A percentile compares a stretch with the other conserved stretches of the same genome.
Conservation (phyloP, 139 green algal species). For the Chlorella sorokiniana region DNA sequence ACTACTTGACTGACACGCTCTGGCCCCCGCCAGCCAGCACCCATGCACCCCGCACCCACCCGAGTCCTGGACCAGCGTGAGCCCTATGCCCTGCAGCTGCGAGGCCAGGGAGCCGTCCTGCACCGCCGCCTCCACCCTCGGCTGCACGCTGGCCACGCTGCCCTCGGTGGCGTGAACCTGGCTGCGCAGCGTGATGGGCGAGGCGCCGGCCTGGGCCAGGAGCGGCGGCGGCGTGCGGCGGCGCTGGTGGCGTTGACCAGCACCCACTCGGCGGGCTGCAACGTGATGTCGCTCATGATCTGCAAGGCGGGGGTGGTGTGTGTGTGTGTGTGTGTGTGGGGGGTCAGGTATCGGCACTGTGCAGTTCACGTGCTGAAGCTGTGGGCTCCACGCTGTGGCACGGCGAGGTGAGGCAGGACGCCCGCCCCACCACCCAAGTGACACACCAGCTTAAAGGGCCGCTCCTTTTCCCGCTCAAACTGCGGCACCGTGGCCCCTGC, state of each 20-base stretch:
- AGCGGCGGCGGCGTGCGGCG: not conserved
- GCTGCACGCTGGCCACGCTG: not conserved
- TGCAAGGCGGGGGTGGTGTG: not conserved
- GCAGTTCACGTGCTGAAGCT: no score
- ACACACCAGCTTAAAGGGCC: not conserved
- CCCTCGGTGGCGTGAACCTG: not conserved
- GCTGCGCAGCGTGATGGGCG: not conserved
- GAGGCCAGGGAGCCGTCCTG: not conserved
- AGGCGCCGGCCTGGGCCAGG: not conserved
- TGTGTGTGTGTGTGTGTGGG: no score
- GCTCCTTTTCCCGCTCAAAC: not conserved
- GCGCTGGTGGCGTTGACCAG: not conserved
- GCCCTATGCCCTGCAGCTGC: constrained; percentile 4
- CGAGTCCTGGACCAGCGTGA: not conserved
- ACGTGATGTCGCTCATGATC: not conserved
- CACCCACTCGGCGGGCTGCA: constrained; percentile 1
- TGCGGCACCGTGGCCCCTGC: not conserved
- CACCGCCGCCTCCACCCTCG: not conserved
- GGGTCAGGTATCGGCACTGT: no score
- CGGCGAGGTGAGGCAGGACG: no score
- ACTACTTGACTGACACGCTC: no score
- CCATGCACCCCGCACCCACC: not conserved
- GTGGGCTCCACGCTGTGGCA: no score
- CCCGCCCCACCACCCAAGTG: not conserved
- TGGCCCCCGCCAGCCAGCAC: no score